These are phyloP conservation scores for Salisapilia sapeloensis DNA, from an alignment of 352 stramenopile species.

Conservation along the genomic window DNA sequence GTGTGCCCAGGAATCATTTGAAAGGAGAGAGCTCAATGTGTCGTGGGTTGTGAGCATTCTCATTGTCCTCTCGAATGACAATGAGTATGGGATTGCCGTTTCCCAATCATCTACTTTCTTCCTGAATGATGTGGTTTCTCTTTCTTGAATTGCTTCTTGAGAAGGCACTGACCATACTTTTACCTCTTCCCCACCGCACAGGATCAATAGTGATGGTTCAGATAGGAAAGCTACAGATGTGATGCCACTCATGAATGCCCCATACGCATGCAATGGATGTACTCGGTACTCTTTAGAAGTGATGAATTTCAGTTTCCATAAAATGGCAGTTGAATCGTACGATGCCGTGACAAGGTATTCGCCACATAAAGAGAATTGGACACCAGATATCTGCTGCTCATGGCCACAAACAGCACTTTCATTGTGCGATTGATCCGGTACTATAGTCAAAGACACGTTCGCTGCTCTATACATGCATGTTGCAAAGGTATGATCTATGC, in stretches of 20 bases:
- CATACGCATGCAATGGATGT: slow-evolving; percentile 21
- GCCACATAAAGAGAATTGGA: slow-evolving; percentile 18
- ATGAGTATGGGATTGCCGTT: slow-evolving; percentile 11
- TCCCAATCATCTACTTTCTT: slow-evolving; percentile 13
- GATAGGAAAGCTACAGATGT: no score
- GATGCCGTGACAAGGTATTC: slow-evolving; percentile 22
- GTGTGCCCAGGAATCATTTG: slow-evolving; percentile 30
- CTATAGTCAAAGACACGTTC: slow-evolving; percentile 2
- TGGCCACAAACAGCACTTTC: slow-evolving; percentile 7
- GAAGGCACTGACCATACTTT: slow-evolving; percentile 14
- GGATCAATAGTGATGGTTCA: no score
- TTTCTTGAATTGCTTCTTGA: slow-evolving; percentile 8
- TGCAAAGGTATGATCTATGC: slow-evolving; percentile 3
- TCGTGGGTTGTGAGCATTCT: slow-evolving; percentile 26
- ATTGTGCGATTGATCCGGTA: slow-evolving; percentile 2
- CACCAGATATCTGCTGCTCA: slow-evolving; percentile 31
- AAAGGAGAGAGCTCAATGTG: slow-evolving; percentile 9
- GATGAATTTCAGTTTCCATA: slow-evolving; percentile 13
- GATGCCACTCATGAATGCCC: slow-evolving; percentile 12
- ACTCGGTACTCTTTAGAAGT: neutral
- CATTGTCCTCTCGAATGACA: slow-evolving; percentile 16
- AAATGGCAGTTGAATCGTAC: slow-evolving; percentile 41
- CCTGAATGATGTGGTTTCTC: neutral
- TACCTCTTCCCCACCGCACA: slow-evolving; percentile 15
- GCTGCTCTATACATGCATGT: slow-evolving; percentile 2